Evolutionary conservation across 495 filamentous ascomycete genomes (phyloP), one percentile per base, ranked within the genome.

Genomic region (Opeltia flavorubescens): DNA sequence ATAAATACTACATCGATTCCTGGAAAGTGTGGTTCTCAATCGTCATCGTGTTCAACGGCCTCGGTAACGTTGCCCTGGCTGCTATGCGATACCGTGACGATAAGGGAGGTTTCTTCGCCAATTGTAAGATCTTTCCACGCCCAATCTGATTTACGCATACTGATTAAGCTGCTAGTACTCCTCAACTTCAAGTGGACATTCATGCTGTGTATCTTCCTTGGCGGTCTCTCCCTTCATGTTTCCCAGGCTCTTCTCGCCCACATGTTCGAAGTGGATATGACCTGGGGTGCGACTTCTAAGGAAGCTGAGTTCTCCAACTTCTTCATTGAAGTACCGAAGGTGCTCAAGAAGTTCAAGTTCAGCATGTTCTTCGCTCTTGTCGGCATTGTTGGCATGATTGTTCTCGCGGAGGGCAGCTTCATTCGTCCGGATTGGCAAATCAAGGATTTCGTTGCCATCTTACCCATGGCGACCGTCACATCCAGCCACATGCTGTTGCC

Each of bases 321-420:
- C 63, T 88, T 86, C 59, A 80, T 81, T 43, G 84, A 87, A 51
- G 75, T 84, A 21, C 83, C 84, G 2, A 84, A 81, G 63, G 80
- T 88, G 21, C 55, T 86, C 46, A 78, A 75, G 62, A 76, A 68
- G 58, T 88, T 88, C 67, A 86, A 84, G 64, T 83, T 80, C 64
- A 82, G 76, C 35, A 83, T 86, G 64, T 49, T 69, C 27, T 84
- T 85, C 61, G 68, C 78, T 11, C 50, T 75, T 23, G 13, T 76
- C 28, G 75, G 76, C 49, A 77, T 84, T 39, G 64, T 60, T 9
- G 77, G 62, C 44, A 86, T 88, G 72, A 64, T 86, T 49, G 62
- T 84, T 44, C 62, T 86, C 23, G 80, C 81, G n/a, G 64, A 64
- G 5, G 77, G 66, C 5, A 63, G 66, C 3, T 84, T 83, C 50